These are phyloP conservation scores for Guillardia theta DNA, from an alignment of 78 protist species.

Conservation along the genomic window DNA sequence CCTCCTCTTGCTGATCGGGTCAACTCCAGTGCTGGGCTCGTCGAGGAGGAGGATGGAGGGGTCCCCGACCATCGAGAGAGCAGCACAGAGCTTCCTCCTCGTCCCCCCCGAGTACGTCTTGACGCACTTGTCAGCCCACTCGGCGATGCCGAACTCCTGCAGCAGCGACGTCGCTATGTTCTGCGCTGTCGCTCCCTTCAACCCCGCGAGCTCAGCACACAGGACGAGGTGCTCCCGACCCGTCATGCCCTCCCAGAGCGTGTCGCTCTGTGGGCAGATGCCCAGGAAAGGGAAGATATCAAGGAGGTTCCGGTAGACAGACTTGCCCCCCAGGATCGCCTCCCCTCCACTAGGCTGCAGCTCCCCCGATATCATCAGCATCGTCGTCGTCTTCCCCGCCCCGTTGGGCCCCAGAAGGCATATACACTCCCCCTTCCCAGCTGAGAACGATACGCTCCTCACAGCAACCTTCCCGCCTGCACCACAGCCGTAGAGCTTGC, in stretches of 20 bases:
- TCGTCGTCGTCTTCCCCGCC: conserved; percentile 91
- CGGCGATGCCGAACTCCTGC: neutral
- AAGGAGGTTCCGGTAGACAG: conserved; percentile 55
- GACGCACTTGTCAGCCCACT: neutral
- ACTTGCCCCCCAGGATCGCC: conserved; percentile 21
- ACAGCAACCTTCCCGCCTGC: conserved; percentile 51
- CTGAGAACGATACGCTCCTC: conserved; percentile 50
- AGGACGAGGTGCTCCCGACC: conserved; percentile 70
- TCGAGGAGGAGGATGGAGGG: conserved; percentile 57
- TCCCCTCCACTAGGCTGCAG: conserved; percentile 50
- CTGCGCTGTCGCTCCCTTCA: neutral
- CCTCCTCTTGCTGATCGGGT: conserved; percentile 2
- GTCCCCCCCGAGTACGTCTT: neutral
- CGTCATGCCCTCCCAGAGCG: conserved; percentile 62
- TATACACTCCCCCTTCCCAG: conserved; percentile 45
- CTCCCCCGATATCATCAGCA: conserved; percentile 66
- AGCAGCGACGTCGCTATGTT: conserved; percentile 8
- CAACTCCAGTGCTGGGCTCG: conserved; percentile 41
- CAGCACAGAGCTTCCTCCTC: conserved; percentile 44
- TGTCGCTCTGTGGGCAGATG: conserved; percentile 32
- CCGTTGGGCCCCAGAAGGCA: conserved; percentile 88
- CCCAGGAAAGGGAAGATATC: conserved; percentile 28
- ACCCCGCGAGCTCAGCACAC: neutral
- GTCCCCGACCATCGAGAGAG: conserved; percentile 72
- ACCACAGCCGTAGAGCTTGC: neutral